These are phyloP conservation scores for Phylloporus scabripes DNA, from an alignment of 768 basidiomycete genomes.

Conservation along the genomic window DNA sequence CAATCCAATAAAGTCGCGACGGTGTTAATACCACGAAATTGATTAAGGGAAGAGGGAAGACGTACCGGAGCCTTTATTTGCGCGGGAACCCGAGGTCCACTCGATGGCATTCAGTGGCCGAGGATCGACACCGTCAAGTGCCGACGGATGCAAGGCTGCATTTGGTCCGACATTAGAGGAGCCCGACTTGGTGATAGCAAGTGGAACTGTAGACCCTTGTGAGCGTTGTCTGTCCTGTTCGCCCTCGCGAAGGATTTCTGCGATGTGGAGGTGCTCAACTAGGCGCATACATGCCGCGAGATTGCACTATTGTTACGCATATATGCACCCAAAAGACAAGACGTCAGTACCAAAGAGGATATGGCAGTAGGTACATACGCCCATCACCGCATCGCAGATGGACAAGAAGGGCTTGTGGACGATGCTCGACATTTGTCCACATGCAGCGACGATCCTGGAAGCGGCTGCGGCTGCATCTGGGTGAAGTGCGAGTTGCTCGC, in stretches of 20 bases:
- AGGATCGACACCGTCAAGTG: background rate
- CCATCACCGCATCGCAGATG: slow-evolving; percentile 70
- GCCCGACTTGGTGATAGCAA: background rate
- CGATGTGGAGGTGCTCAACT: slow-evolving; percentile 64
- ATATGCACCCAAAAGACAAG: slow-evolving; percentile 3
- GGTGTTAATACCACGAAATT: background rate
- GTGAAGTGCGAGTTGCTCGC: slow-evolving; percentile 54
- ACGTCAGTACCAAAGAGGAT: slow-evolving; percentile 1
- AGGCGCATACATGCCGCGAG: slow-evolving; percentile 70
- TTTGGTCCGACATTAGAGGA: background rate
- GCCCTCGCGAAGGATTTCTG: slow-evolving; percentile 64
- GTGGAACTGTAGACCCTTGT: background rate
- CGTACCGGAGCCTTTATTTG: slow-evolving; percentile 5
- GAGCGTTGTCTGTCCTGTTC: slow-evolving; percentile 38
- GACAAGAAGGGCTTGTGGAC: slow-evolving; percentile 65
- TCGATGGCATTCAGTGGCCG: background rate
- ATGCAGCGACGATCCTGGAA: slow-evolving; percentile 60
- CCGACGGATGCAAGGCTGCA: too few species aligned
- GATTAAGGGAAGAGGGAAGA: background rate
- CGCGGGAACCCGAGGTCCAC: background rate
- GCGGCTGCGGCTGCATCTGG: slow-evolving; percentile 57
- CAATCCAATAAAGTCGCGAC: background rate
- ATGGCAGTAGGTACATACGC: slow-evolving; percentile 38
- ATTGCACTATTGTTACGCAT: slow-evolving; percentile 49
- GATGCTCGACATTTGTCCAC: slow-evolving; percentile 58